phyloP scores from a whole-genome alignment of 139 green algal species.

The Auxenochlorella protothecoides region DNA sequence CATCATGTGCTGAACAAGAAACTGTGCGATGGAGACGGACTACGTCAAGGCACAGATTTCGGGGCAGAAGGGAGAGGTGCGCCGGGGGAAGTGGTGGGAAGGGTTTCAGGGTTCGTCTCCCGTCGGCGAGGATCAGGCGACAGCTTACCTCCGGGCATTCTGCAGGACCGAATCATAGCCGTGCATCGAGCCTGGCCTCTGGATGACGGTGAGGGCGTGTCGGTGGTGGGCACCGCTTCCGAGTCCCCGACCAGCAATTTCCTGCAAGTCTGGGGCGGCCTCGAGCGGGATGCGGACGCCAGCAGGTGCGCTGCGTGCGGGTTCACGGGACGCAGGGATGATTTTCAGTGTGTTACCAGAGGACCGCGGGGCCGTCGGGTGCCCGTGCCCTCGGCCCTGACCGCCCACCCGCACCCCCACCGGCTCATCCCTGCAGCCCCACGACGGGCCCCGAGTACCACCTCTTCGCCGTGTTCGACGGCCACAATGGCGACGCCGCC shows the following conservation, averaged over 20 bases:
- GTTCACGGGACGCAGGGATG: no score
- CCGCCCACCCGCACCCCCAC: no score
- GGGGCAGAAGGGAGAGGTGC: background rate
- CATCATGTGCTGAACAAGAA: no score
- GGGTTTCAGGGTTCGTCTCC: no score
- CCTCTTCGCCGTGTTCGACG: conserved; percentile 45
- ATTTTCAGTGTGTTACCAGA: no score
- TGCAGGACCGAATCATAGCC: conserved; percentile 2
- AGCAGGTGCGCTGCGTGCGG: no score
- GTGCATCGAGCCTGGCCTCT: background rate
- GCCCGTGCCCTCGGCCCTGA: no score
- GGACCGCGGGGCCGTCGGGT: no score
- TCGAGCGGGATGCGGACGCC: no score
- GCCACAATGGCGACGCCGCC: conserved; percentile 40
- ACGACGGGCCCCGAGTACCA: conserved; percentile 2
- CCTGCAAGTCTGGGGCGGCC: background rate
- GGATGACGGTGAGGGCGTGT: background rate
- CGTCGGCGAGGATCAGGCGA: background rate
- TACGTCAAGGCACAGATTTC: background rate
- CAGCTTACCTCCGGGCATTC: background rate
- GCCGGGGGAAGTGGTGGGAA: background rate
- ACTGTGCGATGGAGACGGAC: background rate
- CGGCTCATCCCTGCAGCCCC: no score
- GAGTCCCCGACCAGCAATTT: background rate
- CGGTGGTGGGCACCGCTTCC: background rate